Evolutionary conservation across 768 basidiomycete species (phyloP), one percentile per base, ranked within the genome.

Genomic region (Crassisporium funariophilum): DNA sequence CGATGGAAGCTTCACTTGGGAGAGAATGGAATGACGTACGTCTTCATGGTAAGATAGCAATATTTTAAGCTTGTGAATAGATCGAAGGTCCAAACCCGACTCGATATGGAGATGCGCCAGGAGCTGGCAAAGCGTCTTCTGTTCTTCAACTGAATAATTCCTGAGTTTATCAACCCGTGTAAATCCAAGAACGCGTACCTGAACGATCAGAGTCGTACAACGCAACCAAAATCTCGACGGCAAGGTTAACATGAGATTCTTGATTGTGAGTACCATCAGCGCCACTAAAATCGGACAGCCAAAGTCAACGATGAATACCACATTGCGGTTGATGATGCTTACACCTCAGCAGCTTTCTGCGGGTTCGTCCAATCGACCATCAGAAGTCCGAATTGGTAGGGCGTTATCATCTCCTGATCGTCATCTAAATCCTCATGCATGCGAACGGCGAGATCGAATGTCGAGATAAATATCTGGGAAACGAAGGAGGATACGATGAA

Each of bases 321-420:
- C 11, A 50, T 22, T 12, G 44, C 17, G 25, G 16, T 20, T 13
- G 1, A 25, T 27, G 38, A 9, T 12, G 53, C 74, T 36, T 40
- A 70, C 67, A 60, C 67, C 73, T 72, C 58, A 59, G 81, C 76
- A 25, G 79, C 77, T 58, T 89, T 91, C 58, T 81, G 74, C 0
- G 91, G 88, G 60, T 95, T 86, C 3, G 88, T 90, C 92, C 93
- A 95, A 54, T 94, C 91, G 2, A 86, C 75, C 58, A 95, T 76
- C 67, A 94, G 77, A n/a, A 84, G 69, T 0, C 82, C 84, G 47
- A 91, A 83, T 57, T 91, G 88, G 15, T 80, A 68, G 0, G 87
- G 81, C 0, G 79, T 68, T 9, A 91, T 78, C 83, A 89, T 88
- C 33, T 83, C 79, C 57, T 87, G 79, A 36, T 81, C 84, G 1